Base-by-base conservation (phyloP, 2,329 filamentous ascomycete species). In the Dothistroma septosporum region DNA sequence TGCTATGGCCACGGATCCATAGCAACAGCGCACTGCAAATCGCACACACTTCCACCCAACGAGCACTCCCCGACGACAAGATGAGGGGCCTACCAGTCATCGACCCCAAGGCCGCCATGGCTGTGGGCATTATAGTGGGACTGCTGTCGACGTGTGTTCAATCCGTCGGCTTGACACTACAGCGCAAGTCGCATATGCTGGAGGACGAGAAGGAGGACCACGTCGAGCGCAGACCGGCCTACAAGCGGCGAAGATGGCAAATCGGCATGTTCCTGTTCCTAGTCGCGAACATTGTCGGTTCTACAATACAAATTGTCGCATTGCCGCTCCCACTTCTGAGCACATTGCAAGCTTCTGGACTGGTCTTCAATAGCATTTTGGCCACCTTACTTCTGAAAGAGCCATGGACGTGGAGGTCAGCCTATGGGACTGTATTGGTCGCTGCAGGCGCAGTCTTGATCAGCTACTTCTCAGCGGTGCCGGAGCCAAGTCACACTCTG, bases 341-440 rank as follows among this genome's bases (percentile, higher is more conserved):
- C 59, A 97, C 94, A 0, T 81, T 99, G 41, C 94, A 99, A 78
- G 93, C 93, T 19, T 96, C 93, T 3, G 94, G 94, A 49, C 83
- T 99, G 58, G 94, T 99, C 64, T 99, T 99, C 82, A 99, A 99
- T 80, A 96, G 93, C 60, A 91, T 97, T 76, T 96, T 95, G 82
- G 94, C 94, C 63, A 95, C 92, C 49, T 79, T 97, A 60, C 91
- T 97, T 70, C 84, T 99, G 53, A 88, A 89, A 71, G 93, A 99
- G 76, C 91, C 92, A 4, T 99, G 97, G 77, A 97, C 94, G 56
- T 85, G 85, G 74, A 95, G 92, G 83, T 97, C 93, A n/a, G 82
- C 96, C 41, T 85, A 90, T 70, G 94, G 94, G 41, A 99, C 94
- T 1, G 70, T 94, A 56, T 84, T 99, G 54, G 94, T 97, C 47